Percentiles rank a stretch among this genome's conserved stretches.
Evolutionary conservation across 2,329 filamentous ascomycete genomes (phyloP).

Genomic region (Penicillium sp.): DNA sequence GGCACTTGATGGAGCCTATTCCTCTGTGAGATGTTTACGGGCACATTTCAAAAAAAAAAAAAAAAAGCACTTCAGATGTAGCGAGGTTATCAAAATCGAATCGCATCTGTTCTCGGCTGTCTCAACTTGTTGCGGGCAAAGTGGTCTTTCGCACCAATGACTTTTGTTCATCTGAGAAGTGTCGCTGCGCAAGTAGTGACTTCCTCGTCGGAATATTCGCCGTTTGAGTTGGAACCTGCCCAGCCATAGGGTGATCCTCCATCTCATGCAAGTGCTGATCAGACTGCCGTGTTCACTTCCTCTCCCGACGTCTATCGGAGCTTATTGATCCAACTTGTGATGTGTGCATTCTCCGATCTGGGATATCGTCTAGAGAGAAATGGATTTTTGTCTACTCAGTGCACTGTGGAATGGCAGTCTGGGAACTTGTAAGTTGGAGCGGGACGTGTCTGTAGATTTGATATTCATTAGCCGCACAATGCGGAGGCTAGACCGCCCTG

Average conservation of each 20-base stretch:
- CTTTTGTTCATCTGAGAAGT: not conserved
- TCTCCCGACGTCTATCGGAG: not conserved
- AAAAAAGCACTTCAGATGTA: conserved; percentile 16
- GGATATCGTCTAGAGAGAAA: not conserved
- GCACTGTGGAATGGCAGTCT: not conserved
- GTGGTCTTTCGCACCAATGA: not conserved
- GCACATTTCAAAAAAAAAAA: conserved; percentile 57
- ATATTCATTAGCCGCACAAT: too few relatives aligned
- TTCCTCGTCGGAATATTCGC: not conserved
- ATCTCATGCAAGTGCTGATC: not conserved
- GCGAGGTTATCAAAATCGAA: conserved; percentile 35
- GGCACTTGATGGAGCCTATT: conserved; percentile 87
- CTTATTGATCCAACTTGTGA: conserved; percentile 7
- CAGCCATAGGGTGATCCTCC: not conserved
- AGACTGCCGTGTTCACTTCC: not conserved
- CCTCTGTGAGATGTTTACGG: conserved; percentile 77
- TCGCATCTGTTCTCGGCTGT: not conserved
- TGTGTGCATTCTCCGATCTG: not conserved
- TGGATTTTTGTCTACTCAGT: not conserved
- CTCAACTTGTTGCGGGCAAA: conserved; percentile 2
- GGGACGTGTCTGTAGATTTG: too few relatives aligned
- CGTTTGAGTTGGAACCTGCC: not conserved
- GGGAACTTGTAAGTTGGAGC: too few relatives aligned
- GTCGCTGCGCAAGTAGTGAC: not conserved
- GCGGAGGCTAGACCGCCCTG: not conserved